phyloP scores from a whole-genome alignment of 2,329 filamentous ascomycete genomes.

The Arthrobotrys conoides region DNA sequence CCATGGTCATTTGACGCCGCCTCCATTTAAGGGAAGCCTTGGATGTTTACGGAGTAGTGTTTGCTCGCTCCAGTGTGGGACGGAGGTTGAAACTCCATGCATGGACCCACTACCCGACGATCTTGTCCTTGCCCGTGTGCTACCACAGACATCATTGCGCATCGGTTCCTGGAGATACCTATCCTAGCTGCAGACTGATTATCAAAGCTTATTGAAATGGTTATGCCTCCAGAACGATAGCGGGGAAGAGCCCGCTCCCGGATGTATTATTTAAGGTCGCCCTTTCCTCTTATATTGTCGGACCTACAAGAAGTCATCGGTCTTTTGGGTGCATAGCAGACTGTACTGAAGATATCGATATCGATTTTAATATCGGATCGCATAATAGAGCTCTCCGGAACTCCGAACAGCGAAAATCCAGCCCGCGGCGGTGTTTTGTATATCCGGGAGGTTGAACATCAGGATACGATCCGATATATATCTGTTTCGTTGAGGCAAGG shows the following conservation, averaged over 20 bases:
- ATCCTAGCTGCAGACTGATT: conserved; percentile 2
- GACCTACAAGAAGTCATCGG: background rate
- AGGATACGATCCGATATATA: background rate
- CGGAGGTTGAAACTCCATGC: conserved; percentile 45
- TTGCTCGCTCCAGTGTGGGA: conserved; percentile 14
- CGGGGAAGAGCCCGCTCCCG: background rate
- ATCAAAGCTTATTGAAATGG: conserved; percentile 11
- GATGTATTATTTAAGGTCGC: conserved; percentile 3
- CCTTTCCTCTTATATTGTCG: background rate
- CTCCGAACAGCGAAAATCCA: background rate
- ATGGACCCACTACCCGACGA: conserved; percentile 21
- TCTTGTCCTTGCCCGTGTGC: conserved; percentile 32
- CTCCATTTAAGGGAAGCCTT: background rate
- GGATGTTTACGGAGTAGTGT: background rate
- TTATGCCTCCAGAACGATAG: background rate
- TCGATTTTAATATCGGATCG: background rate
- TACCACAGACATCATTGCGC: conserved; percentile 40
- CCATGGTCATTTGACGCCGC: background rate
- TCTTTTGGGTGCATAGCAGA: background rate
- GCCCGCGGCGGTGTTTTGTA: background rate
- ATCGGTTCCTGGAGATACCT: conserved; percentile 18
- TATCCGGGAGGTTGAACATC: background rate
- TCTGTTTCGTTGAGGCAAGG: background rate
- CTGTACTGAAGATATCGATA: background rate
- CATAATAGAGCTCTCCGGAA: background rate